Base-by-base conservation (phyloP, 2,329 filamentous ascomycete species). In the Colletotrichum noveboracense region DNA sequence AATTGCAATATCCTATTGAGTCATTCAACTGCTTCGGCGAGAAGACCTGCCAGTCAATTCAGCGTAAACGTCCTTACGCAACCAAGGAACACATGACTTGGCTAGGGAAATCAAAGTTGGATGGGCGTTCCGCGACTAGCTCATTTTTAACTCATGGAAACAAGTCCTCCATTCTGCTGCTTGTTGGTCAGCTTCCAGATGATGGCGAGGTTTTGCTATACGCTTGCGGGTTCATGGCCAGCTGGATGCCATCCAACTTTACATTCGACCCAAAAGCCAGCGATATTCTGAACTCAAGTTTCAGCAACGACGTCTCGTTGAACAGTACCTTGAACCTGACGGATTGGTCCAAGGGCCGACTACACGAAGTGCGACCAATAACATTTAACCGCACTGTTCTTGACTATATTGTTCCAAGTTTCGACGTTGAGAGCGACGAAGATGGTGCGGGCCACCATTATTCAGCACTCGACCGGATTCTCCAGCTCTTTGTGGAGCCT, bases 21-120 rank as follows among this genome's bases (percentile, higher is more conserved):
- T 16, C 6, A 30, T 13, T 76, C 10, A 65, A 74, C 1, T 76
- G 74, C 38, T 67, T 66, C 9, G 9, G 14, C 2, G 58, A 69
- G 6, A 3, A 26, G 3, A 26, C 21, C 1, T 72, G 65, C 14
- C 24, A 5, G n/a, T 24, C 7, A 6, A 16, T 8, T 12, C 36
- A 28, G 2, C 12, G 3, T 12, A 9, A 6, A 7, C 43, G 8
- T 3, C 6, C 7, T 21, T 21, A 13, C 21, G 38, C 13, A 30
- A 56, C 14, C n/a, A 36, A 36, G 32, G 2, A 13, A 34, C 5
- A 10, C 0, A 60, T 13, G 60, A 24, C 30, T 62, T 12, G 36
- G 14, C 56, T 60, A 5, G 10, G 14, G 7, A 26, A 9, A 5
- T 7, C 21, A 14, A 12, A 55, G 9, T 6, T 1, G 9, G 48